phyloP scores from a whole-genome alignment of 2,329 filamentous ascomycete species.

The Pseudopyricularia cyperi region DNA sequence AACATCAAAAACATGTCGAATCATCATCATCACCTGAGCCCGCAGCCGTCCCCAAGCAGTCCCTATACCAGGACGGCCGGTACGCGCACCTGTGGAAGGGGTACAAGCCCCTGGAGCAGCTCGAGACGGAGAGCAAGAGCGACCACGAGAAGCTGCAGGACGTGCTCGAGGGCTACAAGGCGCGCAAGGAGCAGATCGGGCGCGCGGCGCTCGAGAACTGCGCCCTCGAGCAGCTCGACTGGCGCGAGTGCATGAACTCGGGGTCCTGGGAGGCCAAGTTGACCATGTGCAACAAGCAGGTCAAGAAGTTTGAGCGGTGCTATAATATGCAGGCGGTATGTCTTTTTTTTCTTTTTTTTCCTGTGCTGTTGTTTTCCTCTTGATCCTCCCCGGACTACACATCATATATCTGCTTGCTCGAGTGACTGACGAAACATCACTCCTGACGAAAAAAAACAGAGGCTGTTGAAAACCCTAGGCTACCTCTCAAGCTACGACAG shows the following conservation, averaged over 20 bases:
- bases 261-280: constrained; percentile 56
- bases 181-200: constrained; percentile 65
- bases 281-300: constrained; percentile 71
- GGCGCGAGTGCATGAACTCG: constrained; percentile 68
- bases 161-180: constrained; percentile 74
- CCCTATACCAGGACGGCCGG: constrained; percentile 45
- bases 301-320: constrained; percentile 69
- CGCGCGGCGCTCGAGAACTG: constrained; percentile 87
- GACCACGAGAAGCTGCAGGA: constrained; percentile 71
- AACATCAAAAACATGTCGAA: neutral
- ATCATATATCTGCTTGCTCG: too few relatives aligned
- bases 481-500: constrained; percentile 61
- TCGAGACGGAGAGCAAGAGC: constrained; percentile 56
- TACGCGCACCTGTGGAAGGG: constrained; percentile 85
- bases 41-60: constrained; percentile 29
- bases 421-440: too few relatives aligned
- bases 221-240: constrained; percentile 69
- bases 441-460: too few relatives aligned
- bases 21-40: constrained; percentile 5
- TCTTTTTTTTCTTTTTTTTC: neutral
- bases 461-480: constrained; percentile 81
- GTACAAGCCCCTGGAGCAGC: constrained; percentile 60
- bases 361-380: constrained; percentile 10
- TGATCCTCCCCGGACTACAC: too few relatives aligned
- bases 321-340: constrained; percentile 72